phyloP scores from a whole-genome alignment of 2,329 filamentous ascomycete species.

The Cercospora sp. region DNA sequence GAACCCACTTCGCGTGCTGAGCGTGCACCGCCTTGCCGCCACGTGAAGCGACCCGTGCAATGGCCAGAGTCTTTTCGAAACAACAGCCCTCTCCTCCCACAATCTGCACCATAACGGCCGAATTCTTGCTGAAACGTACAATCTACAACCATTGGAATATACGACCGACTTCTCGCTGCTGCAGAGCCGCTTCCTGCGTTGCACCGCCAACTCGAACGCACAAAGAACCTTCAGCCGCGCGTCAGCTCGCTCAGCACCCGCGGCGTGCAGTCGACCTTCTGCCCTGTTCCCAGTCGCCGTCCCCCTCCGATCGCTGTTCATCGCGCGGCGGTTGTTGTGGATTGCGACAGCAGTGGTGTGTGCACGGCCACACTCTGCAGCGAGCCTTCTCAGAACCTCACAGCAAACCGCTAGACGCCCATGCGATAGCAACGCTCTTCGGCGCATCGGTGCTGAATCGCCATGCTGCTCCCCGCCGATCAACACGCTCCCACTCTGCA shows the following conservation, averaged over 20 bases:
- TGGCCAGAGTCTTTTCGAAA: not conserved
- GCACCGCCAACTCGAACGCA: not conserved
- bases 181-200: not conserved
- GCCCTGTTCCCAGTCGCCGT: conserved; percentile 12
- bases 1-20: not conserved
- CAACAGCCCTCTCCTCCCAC: not conserved
- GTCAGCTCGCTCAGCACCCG: conserved; percentile 12
- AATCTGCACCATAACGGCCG: not conserved
- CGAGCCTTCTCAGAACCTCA: conserved; percentile 4
- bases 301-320: conserved; percentile 12
- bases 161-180: not conserved
- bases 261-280: not conserved
- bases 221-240: not conserved
- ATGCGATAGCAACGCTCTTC: conserved; percentile 19
- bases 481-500: not conserved
- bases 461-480: conserved; percentile 25
- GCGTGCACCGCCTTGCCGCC: not conserved
- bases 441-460: conserved; percentile 23
- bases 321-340: not conserved
- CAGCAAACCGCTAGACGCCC: conserved; percentile 2
- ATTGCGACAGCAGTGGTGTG: conserved; percentile 4
- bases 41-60: conserved; percentile 7
- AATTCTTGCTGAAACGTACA: not conserved
- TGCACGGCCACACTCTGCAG: conserved; percentile 14
- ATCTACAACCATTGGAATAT: not conserved